A percentile compares a stretch with the other conserved stretches of the same genome.
Evolutionary conservation across 1,139 yeast species (phyloP).

Genomic region (Candida neerlandica): DNA sequence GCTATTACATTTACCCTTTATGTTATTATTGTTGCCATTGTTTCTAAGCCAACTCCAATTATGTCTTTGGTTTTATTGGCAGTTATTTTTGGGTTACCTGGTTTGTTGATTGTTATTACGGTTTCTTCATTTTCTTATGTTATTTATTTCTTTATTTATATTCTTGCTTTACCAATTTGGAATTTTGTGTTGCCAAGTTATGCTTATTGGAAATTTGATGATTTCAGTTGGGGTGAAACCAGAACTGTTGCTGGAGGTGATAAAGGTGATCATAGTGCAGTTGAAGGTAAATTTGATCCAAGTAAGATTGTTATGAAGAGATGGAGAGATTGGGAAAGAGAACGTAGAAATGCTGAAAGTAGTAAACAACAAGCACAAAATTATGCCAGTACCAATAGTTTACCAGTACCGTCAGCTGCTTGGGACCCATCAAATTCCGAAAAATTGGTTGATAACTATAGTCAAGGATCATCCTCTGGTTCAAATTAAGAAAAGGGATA

Average conservation of each 20-base stretch:
- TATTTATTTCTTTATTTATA: slow-evolving; percentile 79
- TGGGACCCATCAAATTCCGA: slow-evolving; percentile 50
- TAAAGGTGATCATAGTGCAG: slow-evolving; percentile 64
- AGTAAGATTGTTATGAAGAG: slow-evolving; percentile 85
- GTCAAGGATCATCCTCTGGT: slow-evolving; percentile 29
- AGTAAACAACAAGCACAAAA: slow-evolving; percentile 5
- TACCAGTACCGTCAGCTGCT: slow-evolving; percentile 47
- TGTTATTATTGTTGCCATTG: slow-evolving; percentile 74
- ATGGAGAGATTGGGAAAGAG: slow-evolving; percentile 93
- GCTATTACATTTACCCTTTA: slow-evolving; percentile 87
- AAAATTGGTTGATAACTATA: slow-evolving; percentile 28
- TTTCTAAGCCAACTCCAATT: slow-evolving; percentile 80
- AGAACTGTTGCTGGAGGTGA: slow-evolving; percentile 79
- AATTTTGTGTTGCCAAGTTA: slow-evolving; percentile 87
- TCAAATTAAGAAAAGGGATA: slow-evolving; percentile 8
- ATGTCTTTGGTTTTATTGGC: slow-evolving; percentile 79
- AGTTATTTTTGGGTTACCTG: slow-evolving; percentile 88
- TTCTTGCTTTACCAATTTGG: slow-evolving; percentile 90
- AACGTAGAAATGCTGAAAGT: slow-evolving; percentile 40
- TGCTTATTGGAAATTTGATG: slow-evolving; percentile 97
- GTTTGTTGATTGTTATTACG: slow-evolving; percentile 81
- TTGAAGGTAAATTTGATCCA: slow-evolving; percentile 86
- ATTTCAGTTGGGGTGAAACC: slow-evolving; percentile 98
- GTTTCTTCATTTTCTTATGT: slow-evolving; percentile 78
- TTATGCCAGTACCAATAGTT: slow-evolving; percentile 15